Base-by-base conservation (phyloP, 306 rosid species). In the Medicago truncatula region DNA sequence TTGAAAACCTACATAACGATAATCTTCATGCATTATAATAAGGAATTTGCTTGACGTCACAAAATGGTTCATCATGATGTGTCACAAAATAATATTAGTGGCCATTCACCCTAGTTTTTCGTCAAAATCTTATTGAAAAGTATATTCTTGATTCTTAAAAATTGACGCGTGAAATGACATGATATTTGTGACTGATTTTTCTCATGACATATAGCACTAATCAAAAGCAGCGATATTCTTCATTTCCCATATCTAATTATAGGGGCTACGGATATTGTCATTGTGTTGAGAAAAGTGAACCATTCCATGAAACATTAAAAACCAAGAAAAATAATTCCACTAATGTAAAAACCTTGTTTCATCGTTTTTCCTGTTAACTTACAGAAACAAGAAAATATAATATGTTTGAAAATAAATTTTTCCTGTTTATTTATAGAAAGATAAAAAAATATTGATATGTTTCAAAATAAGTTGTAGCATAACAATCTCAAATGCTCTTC, bases 1-100 rank as follows among this genome's bases (percentile, higher is more conserved):
- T 81, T 96, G 99, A 82, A 96, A 90, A 65, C 99, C 99, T 96
- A 69, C 83, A 84, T 5, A 59, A 60, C 8, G 7, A 52, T n/a
- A 7, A 52, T 14, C 43, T 16, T 69, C 23, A 60, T 63, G 62
- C 34, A 38, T 4, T 62, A 73, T 16, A 9, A 50, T n/a, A n/a
- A 50, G 9, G 56, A 50, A n/a, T 15, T 6, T 50, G 20, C 56
- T 50, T 50, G 20, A 7, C n/a, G 56, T 50, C 20, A 50, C 2
- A 8, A 50, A 50, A 6, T 1, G 8, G 56, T 50, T n/a, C 20
- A 50, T 50, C 56, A 6, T 8, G 3, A 50, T 50, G 56, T 50
- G 9, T n/a, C 20, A 2, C 20, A 50, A 15, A 14, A 71, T 58
- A 58, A 58, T 21, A 23, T 58, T 23, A 58, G 23, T 11, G 38